These are phyloP conservation scores for Phytopythium helicoides DNA, from an alignment of 352 stramenopile species.

Conservation along the genomic window DNA sequence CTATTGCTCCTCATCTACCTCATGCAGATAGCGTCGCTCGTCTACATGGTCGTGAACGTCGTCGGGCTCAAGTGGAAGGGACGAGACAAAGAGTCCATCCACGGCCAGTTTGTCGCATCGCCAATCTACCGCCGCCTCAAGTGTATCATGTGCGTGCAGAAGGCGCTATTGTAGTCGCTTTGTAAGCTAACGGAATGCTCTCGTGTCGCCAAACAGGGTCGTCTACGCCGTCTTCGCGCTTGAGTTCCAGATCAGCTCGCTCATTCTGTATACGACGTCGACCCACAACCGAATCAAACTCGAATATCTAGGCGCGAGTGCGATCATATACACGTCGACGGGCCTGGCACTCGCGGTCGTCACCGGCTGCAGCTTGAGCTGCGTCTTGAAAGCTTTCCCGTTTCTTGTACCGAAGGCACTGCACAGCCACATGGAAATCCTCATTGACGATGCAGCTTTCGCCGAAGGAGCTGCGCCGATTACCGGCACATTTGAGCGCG, in stretches of 20 bases:
- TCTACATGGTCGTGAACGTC: conserved; percentile 30
- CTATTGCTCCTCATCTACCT: conserved; percentile 22
- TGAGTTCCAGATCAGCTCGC: conserved; percentile 44
- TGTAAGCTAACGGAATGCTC: background rate
- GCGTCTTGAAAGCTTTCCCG: conserved; percentile 31
- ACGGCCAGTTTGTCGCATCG: conserved; percentile 38
- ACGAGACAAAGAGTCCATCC: conserved; percentile 37
- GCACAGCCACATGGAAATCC: conserved; percentile 13
- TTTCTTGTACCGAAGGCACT: conserved; percentile 15
- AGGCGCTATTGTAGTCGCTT: background rate
- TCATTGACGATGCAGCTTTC: conserved; percentile 13
- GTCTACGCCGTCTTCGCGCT: conserved; percentile 46
- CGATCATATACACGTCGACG: conserved; percentile 38
- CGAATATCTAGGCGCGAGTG: conserved; percentile 25
- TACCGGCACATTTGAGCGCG: background rate
- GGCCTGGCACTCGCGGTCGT: conserved; percentile 35
- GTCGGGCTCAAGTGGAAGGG: conserved; percentile 29
- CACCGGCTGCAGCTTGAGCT: conserved; percentile 40
- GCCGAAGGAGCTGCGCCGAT: conserved; percentile 1
- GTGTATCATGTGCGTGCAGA: conserved; percentile 33
- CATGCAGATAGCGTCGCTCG: conserved; percentile 22
- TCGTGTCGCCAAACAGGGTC: conserved; percentile 5
- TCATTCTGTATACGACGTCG: conserved; percentile 28
- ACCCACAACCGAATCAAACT: conserved; percentile 9
- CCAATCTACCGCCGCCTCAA: conserved; percentile 47